Evolutionary conservation across 2,329 filamentous ascomycete genomes (phyloP).

Genomic region (Cordyceps tenuipes): DNA sequence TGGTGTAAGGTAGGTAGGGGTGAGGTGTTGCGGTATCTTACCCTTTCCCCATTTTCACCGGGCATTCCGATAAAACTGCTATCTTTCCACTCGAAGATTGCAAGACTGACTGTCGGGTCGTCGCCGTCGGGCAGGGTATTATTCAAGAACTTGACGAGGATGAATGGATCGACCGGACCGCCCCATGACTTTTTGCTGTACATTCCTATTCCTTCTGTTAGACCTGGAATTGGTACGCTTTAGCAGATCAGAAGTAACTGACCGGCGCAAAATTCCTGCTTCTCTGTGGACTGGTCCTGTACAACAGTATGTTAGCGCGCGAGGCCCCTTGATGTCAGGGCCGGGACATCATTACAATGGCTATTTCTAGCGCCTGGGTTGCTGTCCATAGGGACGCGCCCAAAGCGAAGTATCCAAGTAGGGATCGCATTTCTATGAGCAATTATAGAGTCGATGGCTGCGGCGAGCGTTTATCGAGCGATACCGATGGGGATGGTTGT

Average conservation of each 20-base stretch:
- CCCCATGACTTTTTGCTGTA: slow-evolving; percentile 87
- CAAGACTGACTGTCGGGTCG: slow-evolving; percentile 71
- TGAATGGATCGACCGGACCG: slow-evolving; percentile 80
- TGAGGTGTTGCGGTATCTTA: slow-evolving; percentile 26
- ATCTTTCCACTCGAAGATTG: slow-evolving; percentile 94
- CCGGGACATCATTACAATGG: slow-evolving; percentile 37
- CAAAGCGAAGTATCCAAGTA: slow-evolving; percentile 42
- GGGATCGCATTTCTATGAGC: slow-evolving; percentile 43
- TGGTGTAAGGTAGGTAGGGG: not conserved
- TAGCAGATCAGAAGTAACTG: slow-evolving; percentile 8
- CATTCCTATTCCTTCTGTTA: slow-evolving; percentile 57
- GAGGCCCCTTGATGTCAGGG: not conserved
- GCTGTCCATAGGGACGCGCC: slow-evolving; percentile 44
- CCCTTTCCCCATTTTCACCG: slow-evolving; percentile 43
- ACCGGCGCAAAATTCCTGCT: slow-evolving; percentile 72
- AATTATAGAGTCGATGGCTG: not conserved
- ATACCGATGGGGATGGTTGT: slow-evolving; percentile 4
- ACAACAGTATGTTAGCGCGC: not conserved
- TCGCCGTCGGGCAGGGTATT: slow-evolving; percentile 45
- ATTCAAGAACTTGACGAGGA: slow-evolving; percentile 69
- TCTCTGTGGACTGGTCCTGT: slow-evolving; percentile 67
- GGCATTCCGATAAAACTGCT: slow-evolving; percentile 67
- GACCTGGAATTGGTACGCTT: not conserved
- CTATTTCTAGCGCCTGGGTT: slow-evolving; percentile 48
- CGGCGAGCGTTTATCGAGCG: not conserved